These are phyloP conservation scores for Saccharomycopsis malanga DNA, from an alignment of 805 yeast genomes.

Conservation along the genomic window DNA sequence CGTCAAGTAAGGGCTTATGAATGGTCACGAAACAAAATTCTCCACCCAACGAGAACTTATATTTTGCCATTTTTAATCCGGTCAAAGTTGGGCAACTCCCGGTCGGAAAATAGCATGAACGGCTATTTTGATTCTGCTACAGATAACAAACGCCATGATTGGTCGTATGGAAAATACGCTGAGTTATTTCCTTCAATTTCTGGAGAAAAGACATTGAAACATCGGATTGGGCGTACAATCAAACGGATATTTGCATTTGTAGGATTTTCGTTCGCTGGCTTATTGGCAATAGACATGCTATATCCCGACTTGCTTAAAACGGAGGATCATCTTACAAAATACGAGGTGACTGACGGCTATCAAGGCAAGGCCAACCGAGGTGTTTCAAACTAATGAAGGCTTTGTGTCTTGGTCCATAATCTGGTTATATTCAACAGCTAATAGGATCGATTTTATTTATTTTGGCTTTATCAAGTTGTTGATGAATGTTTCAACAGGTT, in stretches of 20 bases:
- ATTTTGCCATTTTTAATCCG: constrained; percentile 1
- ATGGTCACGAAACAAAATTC: constrained; percentile 19
- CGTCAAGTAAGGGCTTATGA: constrained; percentile 18
- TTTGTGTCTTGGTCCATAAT: neutral
- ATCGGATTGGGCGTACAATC: neutral
- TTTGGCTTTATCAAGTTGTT: neutral
- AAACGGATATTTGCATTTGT: constrained; percentile 2
- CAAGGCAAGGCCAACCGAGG: neutral
- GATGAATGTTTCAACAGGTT: too few relatives aligned
- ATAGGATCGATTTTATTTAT: neutral
- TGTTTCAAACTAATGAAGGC: neutral
- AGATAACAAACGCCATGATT: neutral
- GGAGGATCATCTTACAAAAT: constrained; percentile 2
- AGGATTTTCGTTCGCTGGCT: constrained; percentile 15
- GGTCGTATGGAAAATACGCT: neutral
- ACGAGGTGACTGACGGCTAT: neutral
- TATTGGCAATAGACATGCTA: constrained; percentile 7
- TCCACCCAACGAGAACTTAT: constrained; percentile 14
- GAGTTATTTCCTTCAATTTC: neutral
- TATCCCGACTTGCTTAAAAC: constrained; percentile 12
- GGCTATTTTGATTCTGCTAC: constrained; percentile 9
- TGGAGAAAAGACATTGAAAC: neutral
- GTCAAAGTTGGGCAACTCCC: neutral
- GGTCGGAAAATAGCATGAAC: neutral
- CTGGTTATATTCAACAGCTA: too few relatives aligned